phyloP scores from a whole-genome alignment of 106 monocot genomes.

The Dendrobium huoshanense region DNA sequence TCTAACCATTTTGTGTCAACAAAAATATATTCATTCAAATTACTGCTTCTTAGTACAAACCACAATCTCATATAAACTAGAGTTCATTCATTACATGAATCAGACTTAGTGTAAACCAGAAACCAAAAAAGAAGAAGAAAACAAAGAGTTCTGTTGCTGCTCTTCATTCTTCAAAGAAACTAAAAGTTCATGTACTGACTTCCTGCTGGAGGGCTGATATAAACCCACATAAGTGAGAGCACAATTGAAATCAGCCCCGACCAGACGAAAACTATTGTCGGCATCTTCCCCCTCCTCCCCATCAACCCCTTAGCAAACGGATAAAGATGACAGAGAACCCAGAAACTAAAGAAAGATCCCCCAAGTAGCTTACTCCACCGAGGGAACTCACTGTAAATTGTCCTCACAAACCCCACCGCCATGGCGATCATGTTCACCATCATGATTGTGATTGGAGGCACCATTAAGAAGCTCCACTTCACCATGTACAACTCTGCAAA shows the following conservation, averaged over 20 bases:
- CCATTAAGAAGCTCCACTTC: slow-evolving; percentile 94
- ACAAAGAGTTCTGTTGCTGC: too few relatives aligned
- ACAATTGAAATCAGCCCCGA: slow-evolving; percentile 74
- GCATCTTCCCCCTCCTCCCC: slow-evolving; percentile 83
- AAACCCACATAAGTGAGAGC: slow-evolving; percentile 83
- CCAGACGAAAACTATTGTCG: slow-evolving; percentile 91
- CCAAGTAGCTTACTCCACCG: slow-evolving; percentile 87
- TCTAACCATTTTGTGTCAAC: too few relatives aligned
- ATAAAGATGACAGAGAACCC: slow-evolving; percentile 93
- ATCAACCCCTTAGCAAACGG: slow-evolving; percentile 93
- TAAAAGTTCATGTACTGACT: slow-evolving; percentile 43
- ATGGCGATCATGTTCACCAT: slow-evolving; percentile 89
- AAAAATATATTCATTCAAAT: too few relatives aligned
- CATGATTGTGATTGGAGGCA: slow-evolving; percentile 92
- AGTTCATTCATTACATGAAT: too few relatives aligned
- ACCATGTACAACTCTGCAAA: slow-evolving; percentile 77
- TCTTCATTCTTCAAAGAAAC: slow-evolving; percentile 16
- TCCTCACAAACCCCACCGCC: slow-evolving; percentile 63
- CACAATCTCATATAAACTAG: too few relatives aligned
- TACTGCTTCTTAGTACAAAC: too few relatives aligned
- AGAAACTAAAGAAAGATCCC: slow-evolving; percentile 94
- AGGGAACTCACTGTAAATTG: slow-evolving; percentile 77
- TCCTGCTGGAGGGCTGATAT: slow-evolving; percentile 71
- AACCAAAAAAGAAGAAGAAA: too few relatives aligned
- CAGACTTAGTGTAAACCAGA: too few relatives aligned